These are phyloP conservation scores for Rubia yunnanensis DNA, from an alignment of 257 asterid genomes.

Conservation along the genomic window DNA sequence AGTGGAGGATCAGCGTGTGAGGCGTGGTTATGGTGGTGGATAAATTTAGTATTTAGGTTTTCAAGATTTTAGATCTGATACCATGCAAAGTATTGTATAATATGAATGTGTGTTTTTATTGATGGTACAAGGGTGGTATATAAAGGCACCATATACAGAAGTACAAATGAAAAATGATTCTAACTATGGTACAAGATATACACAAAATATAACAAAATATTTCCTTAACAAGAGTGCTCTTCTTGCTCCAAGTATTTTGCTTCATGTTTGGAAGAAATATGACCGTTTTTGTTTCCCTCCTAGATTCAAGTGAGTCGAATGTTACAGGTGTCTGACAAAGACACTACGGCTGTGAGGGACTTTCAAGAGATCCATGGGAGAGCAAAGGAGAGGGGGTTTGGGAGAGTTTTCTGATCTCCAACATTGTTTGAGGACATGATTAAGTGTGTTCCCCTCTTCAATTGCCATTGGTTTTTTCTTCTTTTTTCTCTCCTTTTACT, in stretches of 20 bases:
- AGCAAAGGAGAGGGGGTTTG: conserved; percentile 53
- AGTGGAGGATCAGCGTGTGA: too few relatives aligned
- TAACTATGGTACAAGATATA: too few relatives aligned
- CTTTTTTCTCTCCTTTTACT: not conserved
- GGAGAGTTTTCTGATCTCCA: conserved; percentile 79
- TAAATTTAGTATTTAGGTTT: too few relatives aligned
- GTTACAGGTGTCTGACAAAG: conserved; percentile 65
- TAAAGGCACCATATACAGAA: too few relatives aligned
- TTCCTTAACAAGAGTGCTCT: too few relatives aligned
- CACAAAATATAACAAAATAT: too few relatives aligned
- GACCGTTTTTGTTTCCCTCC: not conserved
- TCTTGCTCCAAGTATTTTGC: not conserved
- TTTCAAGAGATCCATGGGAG: conserved; percentile 48
- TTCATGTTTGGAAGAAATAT: not conserved
- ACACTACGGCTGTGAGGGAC: conserved; percentile 39
- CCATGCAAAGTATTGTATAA: too few relatives aligned
- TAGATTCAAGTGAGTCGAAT: conserved; percentile 76
- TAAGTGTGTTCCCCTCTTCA: conserved; percentile 78
- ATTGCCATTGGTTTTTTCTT: conserved; percentile 76
- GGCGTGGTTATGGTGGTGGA: too few relatives aligned
- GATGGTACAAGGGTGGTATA: too few relatives aligned
- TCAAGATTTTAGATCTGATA: too few relatives aligned
- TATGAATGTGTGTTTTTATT: too few relatives aligned
- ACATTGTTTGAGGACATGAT: conserved; percentile 91
- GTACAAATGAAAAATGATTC: too few relatives aligned